Percentiles rank a stretch among this genome's conserved stretches.
These are phyloP conservation scores for Malassezia restricta DNA, from an alignment of 1,284 basidiomycete genomes.

Conservation along the genomic window DNA sequence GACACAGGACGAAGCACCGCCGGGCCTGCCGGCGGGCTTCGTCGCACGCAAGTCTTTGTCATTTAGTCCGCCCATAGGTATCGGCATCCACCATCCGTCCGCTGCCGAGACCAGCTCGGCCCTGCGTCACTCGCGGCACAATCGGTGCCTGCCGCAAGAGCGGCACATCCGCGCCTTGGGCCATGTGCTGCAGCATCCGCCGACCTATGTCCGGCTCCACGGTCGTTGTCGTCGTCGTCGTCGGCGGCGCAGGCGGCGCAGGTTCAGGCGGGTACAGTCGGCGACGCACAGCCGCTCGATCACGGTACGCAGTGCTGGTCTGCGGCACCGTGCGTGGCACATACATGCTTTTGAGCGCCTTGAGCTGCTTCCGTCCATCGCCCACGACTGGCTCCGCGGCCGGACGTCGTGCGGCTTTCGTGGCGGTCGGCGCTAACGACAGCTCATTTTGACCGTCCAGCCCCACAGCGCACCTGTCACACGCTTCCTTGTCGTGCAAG, in stretches of 20 bases:
- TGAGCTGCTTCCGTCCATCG: conserved; percentile 4
- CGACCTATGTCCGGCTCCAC: not conserved
- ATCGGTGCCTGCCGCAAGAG: not conserved
- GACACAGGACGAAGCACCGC: conserved; percentile 21
- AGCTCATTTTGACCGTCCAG: conserved; percentile 12
- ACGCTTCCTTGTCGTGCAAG: conserved; percentile 10
- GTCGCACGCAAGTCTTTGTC: conserved; percentile 33
- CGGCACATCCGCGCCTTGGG: not conserved
- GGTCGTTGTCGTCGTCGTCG: not conserved
- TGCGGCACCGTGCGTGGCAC: not conserved
- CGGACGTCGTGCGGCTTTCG: too few relatives aligned
- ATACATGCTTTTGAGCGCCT: conserved; percentile 2
- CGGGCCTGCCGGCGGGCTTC: conserved; percentile 29
- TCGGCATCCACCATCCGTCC: not conserved
- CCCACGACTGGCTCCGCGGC: not conserved
- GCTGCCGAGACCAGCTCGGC: conserved; percentile 11
- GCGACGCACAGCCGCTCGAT: conserved; percentile 11
- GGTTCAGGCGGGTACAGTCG: not conserved
- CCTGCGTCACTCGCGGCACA: conserved; percentile 1
- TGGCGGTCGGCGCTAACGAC: not conserved
- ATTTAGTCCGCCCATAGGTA: conserved; percentile 17
- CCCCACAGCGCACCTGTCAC: conserved; percentile 6
- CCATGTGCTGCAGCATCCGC: conserved; percentile 9
- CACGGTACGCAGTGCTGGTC: not conserved
- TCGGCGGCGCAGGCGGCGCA: not conserved